Evolutionary conservation across 2,329 filamentous ascomycete genomes (phyloP).

Genomic region (Chrysoporthe cubensis): DNA sequence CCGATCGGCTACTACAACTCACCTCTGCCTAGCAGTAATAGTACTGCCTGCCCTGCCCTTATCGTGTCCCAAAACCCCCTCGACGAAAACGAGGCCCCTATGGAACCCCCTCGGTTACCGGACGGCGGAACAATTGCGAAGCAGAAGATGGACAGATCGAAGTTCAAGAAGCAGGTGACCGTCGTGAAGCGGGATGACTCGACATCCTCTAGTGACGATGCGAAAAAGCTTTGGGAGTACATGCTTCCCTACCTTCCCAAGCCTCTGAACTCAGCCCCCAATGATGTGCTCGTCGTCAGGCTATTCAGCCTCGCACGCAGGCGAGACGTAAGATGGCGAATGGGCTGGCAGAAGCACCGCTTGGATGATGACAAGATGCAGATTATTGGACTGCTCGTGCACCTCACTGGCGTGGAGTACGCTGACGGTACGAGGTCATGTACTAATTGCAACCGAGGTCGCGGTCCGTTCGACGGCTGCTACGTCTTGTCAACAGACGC

Average conservation of each 20-base stretch:
- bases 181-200: not conserved
- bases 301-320: constrained; percentile 15
- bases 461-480: constrained; percentile 24
- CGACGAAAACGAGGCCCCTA: constrained; percentile 16
- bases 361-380: constrained; percentile 19
- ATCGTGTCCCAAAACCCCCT: constrained; percentile 20
- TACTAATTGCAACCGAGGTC: constrained; percentile 13
- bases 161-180: not conserved
- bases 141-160: not conserved
- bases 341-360: not conserved
- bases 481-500: constrained; percentile 4
- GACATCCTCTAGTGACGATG: not conserved
- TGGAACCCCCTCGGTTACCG: constrained; percentile 8
- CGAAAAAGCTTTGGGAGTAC: constrained; percentile 24
- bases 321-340: constrained; percentile 17
- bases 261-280: not conserved
- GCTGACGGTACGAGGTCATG: not conserved
- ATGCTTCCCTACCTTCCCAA: constrained; percentile 22
- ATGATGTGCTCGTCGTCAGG: constrained; percentile 4
- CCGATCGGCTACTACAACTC: constrained; percentile 17
- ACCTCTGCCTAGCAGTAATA: constrained; percentile 13
- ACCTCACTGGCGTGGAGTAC: constrained; percentile 18
- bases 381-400: constrained; percentile 22
- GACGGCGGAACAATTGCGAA: not conserved
- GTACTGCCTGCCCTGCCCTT: constrained; percentile 3